phyloP scores from a whole-genome alignment of 345 rosid genomes.

The Turritis glabra region DNA sequence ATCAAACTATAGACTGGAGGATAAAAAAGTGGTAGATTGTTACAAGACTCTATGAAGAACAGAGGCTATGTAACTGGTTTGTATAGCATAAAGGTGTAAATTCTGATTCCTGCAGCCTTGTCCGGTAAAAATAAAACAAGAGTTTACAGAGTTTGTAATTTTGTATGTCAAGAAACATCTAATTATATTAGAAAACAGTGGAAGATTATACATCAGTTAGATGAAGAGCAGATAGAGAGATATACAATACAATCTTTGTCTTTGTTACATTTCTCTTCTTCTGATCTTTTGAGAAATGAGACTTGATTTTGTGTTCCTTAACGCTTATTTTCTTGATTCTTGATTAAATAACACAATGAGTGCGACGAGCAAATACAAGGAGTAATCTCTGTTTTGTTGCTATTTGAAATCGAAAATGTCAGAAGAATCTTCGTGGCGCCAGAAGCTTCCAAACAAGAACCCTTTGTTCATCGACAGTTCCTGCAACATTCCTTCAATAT shows the following conservation, averaged over 20 bases:
- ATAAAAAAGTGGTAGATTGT: not conserved
- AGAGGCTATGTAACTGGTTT: not conserved
- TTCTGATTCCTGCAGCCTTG: conserved; percentile 16
- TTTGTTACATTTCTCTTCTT: not conserved
- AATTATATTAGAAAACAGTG: conserved; percentile 1
- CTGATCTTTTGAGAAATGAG: not conserved
- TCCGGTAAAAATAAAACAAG: not conserved
- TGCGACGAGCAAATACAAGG: not conserved
- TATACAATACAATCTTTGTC: conserved; percentile 6
- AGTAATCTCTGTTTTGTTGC: not conserved
- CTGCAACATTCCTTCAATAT: conserved; percentile 59
- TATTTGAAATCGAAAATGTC: conserved; percentile 14
- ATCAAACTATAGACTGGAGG: conserved; percentile 4
- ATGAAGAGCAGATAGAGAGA: not conserved
- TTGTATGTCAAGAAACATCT: conserved; percentile 10
- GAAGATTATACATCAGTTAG: conserved; percentile 18
- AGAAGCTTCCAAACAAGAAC: conserved; percentile 87
- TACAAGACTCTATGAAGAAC: conserved; percentile 6
- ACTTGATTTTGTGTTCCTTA: not conserved
- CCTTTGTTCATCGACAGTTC: conserved; percentile 56
- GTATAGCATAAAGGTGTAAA: conserved; percentile 7
- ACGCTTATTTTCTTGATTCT: conserved; percentile 7
- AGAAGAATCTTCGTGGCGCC: conserved; percentile 50
- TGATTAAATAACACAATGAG: not conserved
- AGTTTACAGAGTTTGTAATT: conserved; percentile 6